Base-by-base conservation (phyloP, 192 early-diverging fungal species). In the Backusella macrospora region DNA sequence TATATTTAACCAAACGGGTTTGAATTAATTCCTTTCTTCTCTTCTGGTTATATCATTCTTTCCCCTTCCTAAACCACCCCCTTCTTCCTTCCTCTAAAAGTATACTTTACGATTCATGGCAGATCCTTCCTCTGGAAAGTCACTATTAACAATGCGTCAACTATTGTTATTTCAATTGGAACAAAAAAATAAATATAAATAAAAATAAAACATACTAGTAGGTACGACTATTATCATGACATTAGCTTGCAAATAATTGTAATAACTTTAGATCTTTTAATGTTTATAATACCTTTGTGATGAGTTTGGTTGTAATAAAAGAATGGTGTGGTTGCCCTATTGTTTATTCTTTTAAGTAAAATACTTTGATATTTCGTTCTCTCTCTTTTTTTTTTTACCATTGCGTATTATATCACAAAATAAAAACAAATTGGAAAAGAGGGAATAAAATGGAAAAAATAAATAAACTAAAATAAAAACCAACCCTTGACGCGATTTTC, bases 51-150 rank as follows among this genome's bases (percentile, higher is more conserved):
- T 34, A 2, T 34, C 29, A 34, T 2, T 34, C 37, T 26, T 43
- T 12, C 5, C n/a, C 18, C 7, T 43, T 43, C 5, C 42, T 40
- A 39, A n/a, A 39, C 34, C 23, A 26, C 23, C 48, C 6, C 5
- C 5, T 15, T 6, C n/a, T 26, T 21, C 21, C 15, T 23, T 67
- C 6, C 18, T 47, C 16, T 52, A 55, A n/a, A 8, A 21, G 1
- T 21, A 21, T 48, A 40, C 47, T 66, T 74, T 62, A 76, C 75
- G 75, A 45, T 76, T 70, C 70, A 76, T 66, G 3, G 75, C 69
- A 37, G 26, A 37, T 7, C 37, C 63, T 45, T 71, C 69, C 1
- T 62, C 66, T 9, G 65, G 43, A 49, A 76, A 76, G 45, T 76
- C 75, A 66, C 75, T 76, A 42, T 18, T 9, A n/a, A 49, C 0